A percentile compares a stretch with the other conserved stretches of the same genome.
These are phyloP conservation scores for Sporothrix euskadiensis DNA, from an alignment of 2,329 filamentous ascomycete species.

Conservation along the genomic window DNA sequence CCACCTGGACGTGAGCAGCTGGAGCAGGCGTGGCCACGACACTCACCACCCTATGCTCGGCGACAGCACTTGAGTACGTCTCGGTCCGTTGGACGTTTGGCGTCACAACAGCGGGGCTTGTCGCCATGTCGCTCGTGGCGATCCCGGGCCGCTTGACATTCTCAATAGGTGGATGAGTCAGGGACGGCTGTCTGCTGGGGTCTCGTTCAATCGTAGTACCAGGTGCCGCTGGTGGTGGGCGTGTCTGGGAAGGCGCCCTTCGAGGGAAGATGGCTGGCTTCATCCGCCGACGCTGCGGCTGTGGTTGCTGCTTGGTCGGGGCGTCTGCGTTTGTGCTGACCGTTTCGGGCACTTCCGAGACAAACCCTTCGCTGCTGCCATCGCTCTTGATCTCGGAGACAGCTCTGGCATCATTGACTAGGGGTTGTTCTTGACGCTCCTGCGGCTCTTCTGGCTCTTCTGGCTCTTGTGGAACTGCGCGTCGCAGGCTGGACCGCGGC, in stretches of 20 bases:
- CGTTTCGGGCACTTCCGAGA: neutral
- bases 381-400: neutral
- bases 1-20: neutral
- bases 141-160: neutral
- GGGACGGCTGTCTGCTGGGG: neutral
- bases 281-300: conserved; percentile 11
- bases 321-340: neutral
- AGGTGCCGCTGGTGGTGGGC: neutral
- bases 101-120: neutral
- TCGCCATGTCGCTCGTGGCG: neutral
- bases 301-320: neutral
- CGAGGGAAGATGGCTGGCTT: conserved; percentile 25
- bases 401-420: neutral
- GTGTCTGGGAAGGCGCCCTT: neutral
- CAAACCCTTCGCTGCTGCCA: neutral
- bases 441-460: neutral
- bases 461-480: neutral
- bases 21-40: neutral
- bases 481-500: neutral
- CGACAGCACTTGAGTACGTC: neutral
- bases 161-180: neutral
- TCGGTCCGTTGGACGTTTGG: neutral
- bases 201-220: neutral
- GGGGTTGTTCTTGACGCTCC: neutral
- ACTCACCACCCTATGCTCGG: neutral